A percentile compares a stretch with the other conserved stretches of the same genome.
These are phyloP conservation scores for Penicillium samsonianum DNA, from an alignment of 495 filamentous ascomycete genomes.

Conservation along the genomic window DNA sequence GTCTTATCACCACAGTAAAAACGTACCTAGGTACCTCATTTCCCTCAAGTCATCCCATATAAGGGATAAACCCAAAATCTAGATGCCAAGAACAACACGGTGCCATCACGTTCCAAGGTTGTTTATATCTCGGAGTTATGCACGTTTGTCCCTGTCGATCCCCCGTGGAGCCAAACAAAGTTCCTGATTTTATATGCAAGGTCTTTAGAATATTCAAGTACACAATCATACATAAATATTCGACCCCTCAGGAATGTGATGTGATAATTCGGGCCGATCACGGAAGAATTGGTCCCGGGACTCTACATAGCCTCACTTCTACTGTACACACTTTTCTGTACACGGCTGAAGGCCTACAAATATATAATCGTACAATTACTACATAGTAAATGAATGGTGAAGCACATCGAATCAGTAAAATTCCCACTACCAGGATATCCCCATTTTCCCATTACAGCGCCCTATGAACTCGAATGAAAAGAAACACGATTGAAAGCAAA, in stretches of 20 bases:
- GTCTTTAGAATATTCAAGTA: neutral
- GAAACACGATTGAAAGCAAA: conserved; percentile 28
- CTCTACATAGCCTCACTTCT: neutral
- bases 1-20: too few species aligned
- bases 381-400: neutral
- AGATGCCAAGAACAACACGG: conserved; percentile 7
- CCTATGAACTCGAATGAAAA: conserved; percentile 36
- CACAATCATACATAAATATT: neutral
- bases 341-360: neutral
- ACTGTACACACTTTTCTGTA: too few species aligned
- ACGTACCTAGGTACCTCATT: too few species aligned
- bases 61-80: neutral
- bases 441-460: conserved; percentile 52
- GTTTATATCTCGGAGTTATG: conserved; percentile 18
- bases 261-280: neutral
- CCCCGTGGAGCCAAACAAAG: conserved; percentile 13
- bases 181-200: neutral
- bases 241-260: conserved; percentile 5
- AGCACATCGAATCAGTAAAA: conserved; percentile 28
- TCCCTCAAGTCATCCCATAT: too few species aligned
- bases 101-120: conserved; percentile 4
- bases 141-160: conserved; percentile 29
- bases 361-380: neutral
- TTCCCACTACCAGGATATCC: conserved; percentile 43
- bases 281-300: neutral